A percentile compares a stretch with the other conserved stretches of the same genome.
phyloP scores from a whole-genome alignment of 441 rosid genomes.

The Bocquillonia castaneifolia region DNA sequence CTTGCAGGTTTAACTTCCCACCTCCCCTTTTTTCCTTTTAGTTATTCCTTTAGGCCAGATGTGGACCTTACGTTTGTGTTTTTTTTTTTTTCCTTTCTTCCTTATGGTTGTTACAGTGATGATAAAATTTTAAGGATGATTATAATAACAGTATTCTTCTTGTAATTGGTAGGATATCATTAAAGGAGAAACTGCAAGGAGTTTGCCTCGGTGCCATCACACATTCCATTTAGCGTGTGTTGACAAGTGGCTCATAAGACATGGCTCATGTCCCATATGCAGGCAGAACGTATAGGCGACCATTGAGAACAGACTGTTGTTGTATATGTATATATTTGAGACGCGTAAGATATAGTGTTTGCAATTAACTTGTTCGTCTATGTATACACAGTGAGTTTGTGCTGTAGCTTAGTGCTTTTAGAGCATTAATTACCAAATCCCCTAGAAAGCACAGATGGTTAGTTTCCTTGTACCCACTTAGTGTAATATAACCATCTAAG shows the following conservation, averaged over 20 bases:
- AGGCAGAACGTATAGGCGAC: constrained; percentile 40
- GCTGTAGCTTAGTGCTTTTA: constrained; percentile 3
- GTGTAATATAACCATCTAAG: too few relatives aligned
- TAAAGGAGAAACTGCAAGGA: constrained; percentile 61
- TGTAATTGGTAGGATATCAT: constrained; percentile 45
- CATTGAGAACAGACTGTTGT: not conserved
- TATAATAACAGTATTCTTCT: not conserved
- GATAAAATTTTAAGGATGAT: not conserved
- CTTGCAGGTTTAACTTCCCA: constrained; percentile 48
- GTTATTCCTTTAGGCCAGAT: not conserved
- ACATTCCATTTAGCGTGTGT: constrained; percentile 71
- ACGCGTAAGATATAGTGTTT: not conserved
- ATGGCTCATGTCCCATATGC: constrained; percentile 78
- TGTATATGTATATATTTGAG: not conserved
- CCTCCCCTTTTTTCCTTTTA: not conserved
- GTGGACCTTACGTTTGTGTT: not conserved
- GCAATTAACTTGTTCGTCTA: constrained; percentile 2
- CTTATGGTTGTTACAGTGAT: not conserved
- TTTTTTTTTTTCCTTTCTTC: not conserved
- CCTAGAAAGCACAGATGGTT: too few relatives aligned
- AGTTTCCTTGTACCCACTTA: too few relatives aligned
- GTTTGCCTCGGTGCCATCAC: constrained; percentile 66
- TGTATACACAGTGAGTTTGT: not conserved
- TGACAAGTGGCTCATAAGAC: constrained; percentile 76
- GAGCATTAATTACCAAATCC: not conserved